These are phyloP conservation scores for Poa annua DNA, from an alignment of 176 grass and related monocot species.

Conservation along the genomic window DNA sequence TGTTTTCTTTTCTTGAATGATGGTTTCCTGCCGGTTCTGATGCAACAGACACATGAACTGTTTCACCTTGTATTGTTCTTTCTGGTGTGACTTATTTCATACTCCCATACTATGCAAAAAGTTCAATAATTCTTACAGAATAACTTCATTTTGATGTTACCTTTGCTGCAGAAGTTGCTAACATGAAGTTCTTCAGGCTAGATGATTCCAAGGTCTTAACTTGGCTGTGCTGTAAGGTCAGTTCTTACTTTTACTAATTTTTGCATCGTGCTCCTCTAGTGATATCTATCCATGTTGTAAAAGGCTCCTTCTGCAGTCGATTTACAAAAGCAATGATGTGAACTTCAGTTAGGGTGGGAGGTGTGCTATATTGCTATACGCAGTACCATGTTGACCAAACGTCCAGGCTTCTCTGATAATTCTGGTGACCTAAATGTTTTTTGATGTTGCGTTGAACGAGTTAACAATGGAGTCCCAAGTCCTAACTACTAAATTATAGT, in stretches of 20 bases:
- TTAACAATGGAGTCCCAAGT: slow-evolving; percentile 13
- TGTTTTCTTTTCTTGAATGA: slow-evolving; percentile 15
- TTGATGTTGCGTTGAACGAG: not conserved
- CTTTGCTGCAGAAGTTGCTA: slow-evolving; percentile 78
- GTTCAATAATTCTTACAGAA: slow-evolving; percentile 28
- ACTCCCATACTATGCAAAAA: not conserved
- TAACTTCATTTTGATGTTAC: slow-evolving; percentile 28
- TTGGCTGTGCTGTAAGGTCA: slow-evolving; percentile 94
- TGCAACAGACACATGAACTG: not conserved
- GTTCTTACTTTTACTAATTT: slow-evolving; percentile 16
- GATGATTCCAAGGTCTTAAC: slow-evolving; percentile 85
- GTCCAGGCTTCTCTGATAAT: not conserved
- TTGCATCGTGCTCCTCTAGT: not conserved
- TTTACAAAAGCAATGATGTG: slow-evolving; percentile 29
- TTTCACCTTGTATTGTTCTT: not conserved
- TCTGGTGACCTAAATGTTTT: not conserved
- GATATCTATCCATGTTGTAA: slow-evolving; percentile 9
- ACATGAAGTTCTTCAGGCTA: slow-evolving; percentile 80
- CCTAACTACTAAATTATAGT: slow-evolving; percentile 9
- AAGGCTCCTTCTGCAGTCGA: not conserved
- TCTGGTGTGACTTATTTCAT: slow-evolving; percentile 8
- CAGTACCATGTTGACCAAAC: slow-evolving; percentile 15
- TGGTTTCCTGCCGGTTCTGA: slow-evolving; percentile 17
- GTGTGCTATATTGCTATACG: not conserved
- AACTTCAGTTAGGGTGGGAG: slow-evolving; percentile 20